phyloP scores from a whole-genome alignment of 2,329 filamentous ascomycete genomes.

The Fusarium torreyae region DNA sequence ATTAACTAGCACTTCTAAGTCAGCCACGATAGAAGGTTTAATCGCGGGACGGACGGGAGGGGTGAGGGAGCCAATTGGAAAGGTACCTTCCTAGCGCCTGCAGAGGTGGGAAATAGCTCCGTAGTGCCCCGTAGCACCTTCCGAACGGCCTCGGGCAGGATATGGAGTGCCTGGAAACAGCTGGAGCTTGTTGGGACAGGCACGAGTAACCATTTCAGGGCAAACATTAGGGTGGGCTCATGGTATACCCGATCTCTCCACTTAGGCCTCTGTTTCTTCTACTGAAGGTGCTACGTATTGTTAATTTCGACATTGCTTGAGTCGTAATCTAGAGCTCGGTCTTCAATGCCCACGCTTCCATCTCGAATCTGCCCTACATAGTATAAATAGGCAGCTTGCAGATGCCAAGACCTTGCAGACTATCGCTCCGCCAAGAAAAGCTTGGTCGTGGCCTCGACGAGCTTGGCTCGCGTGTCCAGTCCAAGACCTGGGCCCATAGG shows the following conservation, averaged over 20 bases:
- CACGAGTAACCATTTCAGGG: not conserved
- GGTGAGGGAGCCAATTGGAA: slow-evolving; percentile 31
- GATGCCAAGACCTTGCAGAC: slow-evolving; percentile 46
- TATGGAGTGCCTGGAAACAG: not conserved
- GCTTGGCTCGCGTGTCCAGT: slow-evolving; percentile 44
- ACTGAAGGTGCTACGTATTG: not conserved
- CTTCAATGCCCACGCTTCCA: slow-evolving; percentile 8
- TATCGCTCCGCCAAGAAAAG: slow-evolving; percentile 51
- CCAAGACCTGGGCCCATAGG: slow-evolving; percentile 27
- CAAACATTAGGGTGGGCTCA: not conserved
- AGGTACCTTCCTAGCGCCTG: slow-evolving; percentile 37
- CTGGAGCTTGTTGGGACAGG: slow-evolving; percentile 3
- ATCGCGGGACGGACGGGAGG: slow-evolving; percentile 36
- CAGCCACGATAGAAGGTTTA: slow-evolving; percentile 39
- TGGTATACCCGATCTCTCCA: not conserved
- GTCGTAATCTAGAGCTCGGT: not conserved
- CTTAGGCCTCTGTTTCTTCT: not conserved
- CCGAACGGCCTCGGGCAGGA: slow-evolving; percentile 16
- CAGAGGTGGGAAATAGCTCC: slow-evolving; percentile 19
- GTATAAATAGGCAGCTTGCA: slow-evolving; percentile 35
- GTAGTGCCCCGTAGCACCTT: slow-evolving; percentile 17
- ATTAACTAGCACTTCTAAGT: slow-evolving; percentile 33
- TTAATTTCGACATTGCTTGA: not conserved
- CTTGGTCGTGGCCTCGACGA: slow-evolving; percentile 48
- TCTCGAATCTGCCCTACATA: slow-evolving; percentile 36